Conservation (phyloP, 2,329 filamentous ascomycete genomes). For the Colletotrichum lindemuthianum region DNA sequence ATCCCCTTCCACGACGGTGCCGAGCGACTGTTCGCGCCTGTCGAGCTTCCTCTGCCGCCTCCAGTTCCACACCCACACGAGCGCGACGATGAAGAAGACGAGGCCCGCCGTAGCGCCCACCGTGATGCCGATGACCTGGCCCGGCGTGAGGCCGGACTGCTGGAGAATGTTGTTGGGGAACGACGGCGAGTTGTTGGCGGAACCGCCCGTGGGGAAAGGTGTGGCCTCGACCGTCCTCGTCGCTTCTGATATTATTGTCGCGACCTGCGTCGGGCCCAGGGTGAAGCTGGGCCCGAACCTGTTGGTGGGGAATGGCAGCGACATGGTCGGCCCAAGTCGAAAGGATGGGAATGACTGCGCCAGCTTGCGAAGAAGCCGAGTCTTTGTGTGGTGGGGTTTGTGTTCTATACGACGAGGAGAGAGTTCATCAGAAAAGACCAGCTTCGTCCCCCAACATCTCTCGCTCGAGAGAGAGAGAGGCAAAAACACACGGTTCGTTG, state of each 20-base stretch:
- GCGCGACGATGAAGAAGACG: constrained; percentile 31
- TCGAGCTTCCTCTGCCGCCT: constrained; percentile 12
- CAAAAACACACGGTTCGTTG: neutral
- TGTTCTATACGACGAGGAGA: constrained; percentile 3
- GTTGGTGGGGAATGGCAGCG: constrained; percentile 26
- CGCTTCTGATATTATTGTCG: constrained; percentile 15
- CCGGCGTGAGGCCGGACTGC: constrained; percentile 30
- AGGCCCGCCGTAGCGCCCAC: constrained; percentile 28
- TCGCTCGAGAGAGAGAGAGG: neutral
- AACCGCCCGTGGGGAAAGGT: neutral
- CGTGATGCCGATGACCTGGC: constrained; percentile 33
- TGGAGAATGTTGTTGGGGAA: constrained; percentile 34
- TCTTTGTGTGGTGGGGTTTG: constrained; percentile 5
- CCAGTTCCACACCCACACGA: constrained; percentile 34
- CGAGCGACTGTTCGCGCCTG: constrained; percentile 20
- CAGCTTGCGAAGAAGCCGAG: constrained; percentile 12
- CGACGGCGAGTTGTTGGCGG: constrained; percentile 3
- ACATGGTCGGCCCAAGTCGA: constrained; percentile 21
- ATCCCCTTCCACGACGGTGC: constrained; percentile 21
- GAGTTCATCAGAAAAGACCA: constrained; percentile 20
- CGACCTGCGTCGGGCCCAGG: constrained; percentile 8
- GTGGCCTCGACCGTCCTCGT: constrained; percentile 23
- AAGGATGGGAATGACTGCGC: constrained; percentile 27
- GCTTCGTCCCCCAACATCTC: constrained; percentile 9
- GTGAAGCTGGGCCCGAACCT: constrained; percentile 32